Percentiles rank a stretch among this genome's conserved stretches.
Conservation (phyloP, 257 asterid species). For the Catharanthus roseus region DNA sequence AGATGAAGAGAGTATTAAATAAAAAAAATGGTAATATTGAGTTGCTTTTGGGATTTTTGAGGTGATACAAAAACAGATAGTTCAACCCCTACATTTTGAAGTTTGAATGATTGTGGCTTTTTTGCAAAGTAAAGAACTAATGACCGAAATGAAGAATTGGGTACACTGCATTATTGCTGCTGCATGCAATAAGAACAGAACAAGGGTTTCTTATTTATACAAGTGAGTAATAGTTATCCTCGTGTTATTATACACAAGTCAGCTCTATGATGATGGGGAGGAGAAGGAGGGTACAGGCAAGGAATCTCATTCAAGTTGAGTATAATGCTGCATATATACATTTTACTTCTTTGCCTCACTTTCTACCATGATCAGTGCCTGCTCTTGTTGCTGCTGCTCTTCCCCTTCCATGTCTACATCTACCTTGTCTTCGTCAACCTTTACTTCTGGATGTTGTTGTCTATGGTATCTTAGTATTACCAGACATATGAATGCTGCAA, state of each 20-base stretch:
- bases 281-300: too few species aligned
- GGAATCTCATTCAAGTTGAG: neutral
- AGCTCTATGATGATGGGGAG: neutral
- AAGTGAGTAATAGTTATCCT: neutral
- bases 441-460: constrained; percentile 41
- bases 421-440: constrained; percentile 26
- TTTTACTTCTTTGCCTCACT: constrained; percentile 22
- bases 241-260: neutral
- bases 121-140: too few species aligned
- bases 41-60: neutral
- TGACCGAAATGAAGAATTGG: neutral
- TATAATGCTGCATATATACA: neutral
- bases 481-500: constrained; percentile 77
- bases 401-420: constrained; percentile 10
- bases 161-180: too few species aligned
- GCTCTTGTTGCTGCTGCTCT: constrained; percentile 23
- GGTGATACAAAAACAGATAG: neutral
- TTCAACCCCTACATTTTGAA: neutral
- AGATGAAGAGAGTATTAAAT: too few species aligned
- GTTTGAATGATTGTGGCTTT: too few species aligned
- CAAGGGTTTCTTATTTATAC: constrained; percentile 3
- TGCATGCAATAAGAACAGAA: neutral
- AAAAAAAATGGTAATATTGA: too few species aligned
- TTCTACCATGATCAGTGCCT: constrained; percentile 52
- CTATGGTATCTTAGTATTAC: constrained; percentile 68